Conservation (phyloP, 2,329 filamentous ascomycete species). For the Botrytis medusae region DNA sequence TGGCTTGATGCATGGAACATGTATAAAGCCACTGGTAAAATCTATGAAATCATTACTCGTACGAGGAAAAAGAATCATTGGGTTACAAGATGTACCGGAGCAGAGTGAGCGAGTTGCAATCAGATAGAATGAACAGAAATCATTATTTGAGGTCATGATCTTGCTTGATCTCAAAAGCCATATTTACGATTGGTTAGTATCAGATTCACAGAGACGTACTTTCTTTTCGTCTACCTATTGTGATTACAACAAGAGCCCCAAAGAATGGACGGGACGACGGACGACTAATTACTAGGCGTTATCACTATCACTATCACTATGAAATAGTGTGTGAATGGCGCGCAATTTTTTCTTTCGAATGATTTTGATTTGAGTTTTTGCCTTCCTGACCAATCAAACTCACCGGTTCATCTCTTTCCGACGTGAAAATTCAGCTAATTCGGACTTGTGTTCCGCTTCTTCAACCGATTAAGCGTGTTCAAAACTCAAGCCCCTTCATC, state of each 20-base stretch:
- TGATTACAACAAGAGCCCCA: not conserved
- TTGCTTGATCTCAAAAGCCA: not conserved
- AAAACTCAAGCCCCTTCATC: conserved; percentile 4
- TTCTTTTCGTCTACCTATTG: not conserved
- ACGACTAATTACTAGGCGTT: not conserved
- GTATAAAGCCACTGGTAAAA: not conserved
- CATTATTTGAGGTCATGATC: not conserved
- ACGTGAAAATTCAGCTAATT: not conserved
- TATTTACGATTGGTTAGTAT: not conserved
- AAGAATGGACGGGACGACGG: not conserved
- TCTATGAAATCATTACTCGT: not conserved
- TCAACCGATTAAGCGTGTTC: not conserved
- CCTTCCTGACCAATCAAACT: not conserved
- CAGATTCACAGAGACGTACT: not conserved
- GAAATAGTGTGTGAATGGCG: not conserved
- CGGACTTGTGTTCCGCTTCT: not conserved
- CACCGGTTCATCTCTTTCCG: not conserved
- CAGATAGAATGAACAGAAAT: not conserved
- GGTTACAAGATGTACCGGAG: not conserved
- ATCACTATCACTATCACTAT: not conserved
- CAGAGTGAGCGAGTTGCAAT: not conserved
- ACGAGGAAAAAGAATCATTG: not conserved
- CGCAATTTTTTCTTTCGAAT: not conserved
- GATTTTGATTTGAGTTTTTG: not conserved
- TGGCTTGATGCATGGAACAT: not conserved